Conservation (phyloP, 257 asterid species). For the Solanum medicagineum region DNA sequence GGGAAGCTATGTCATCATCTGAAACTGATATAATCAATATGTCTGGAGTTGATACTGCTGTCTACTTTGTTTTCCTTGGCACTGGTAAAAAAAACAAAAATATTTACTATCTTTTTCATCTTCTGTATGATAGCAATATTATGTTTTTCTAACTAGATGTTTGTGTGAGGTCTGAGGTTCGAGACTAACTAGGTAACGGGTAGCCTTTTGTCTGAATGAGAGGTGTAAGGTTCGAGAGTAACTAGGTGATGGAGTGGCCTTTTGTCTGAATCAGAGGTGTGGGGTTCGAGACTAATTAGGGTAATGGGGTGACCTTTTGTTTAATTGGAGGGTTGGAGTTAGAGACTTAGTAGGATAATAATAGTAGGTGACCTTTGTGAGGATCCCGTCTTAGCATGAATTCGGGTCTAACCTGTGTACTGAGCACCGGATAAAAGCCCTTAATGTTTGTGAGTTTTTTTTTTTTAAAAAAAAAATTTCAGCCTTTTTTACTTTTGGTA, state of each 20-base stretch:
- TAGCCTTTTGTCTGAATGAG: too few relatives aligned
- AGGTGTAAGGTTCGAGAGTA: too few relatives aligned
- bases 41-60: constrained; percentile 96
- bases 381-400: background rate
- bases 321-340: too few relatives aligned
- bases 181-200: too few relatives aligned
- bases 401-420: background rate
- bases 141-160: background rate
- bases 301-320: too few relatives aligned
- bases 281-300: too few relatives aligned
- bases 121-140: background rate
- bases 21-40: constrained; percentile 63
- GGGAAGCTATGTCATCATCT: constrained; percentile 62
- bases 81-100: constrained; percentile 35
- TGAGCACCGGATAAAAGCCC: background rate
- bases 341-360: too few relatives aligned
- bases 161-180: background rate
- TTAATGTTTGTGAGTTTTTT: background rate
- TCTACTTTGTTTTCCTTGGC: constrained; percentile 75
- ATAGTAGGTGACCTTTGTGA: too few relatives aligned
- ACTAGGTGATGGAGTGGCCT: too few relatives aligned
- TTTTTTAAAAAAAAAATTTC: background rate
- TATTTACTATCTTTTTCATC: too few relatives aligned
- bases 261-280: too few relatives aligned
- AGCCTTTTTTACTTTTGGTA: background rate